A percentile compares a stretch with the other conserved stretches of the same genome.
Evolutionary conservation across 192 early-diverging fungal genomes (phyloP).

Genomic region (Coemansia sp.): DNA sequence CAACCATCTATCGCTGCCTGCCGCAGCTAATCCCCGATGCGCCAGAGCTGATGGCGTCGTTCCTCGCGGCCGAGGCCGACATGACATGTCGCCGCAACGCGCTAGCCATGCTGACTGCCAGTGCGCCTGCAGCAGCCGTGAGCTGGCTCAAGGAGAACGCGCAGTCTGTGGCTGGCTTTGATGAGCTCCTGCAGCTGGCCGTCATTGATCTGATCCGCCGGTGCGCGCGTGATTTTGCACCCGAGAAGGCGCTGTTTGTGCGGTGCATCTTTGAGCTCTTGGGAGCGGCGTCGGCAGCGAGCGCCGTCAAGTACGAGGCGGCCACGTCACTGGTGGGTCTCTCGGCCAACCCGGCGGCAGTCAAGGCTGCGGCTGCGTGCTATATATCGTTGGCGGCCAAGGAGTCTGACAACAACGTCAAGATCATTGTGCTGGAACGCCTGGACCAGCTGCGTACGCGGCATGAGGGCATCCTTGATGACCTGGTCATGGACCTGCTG

Average conservation of each 20-base stretch:
- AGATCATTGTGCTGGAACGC: constrained; percentile 91
- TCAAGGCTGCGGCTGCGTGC: constrained; percentile 88
- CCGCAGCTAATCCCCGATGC: constrained; percentile 95
- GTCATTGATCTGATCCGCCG: constrained; percentile 95
- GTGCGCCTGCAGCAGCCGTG: constrained; percentile 72
- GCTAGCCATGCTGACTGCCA: constrained; percentile 87
- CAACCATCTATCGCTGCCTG: constrained; percentile 82
- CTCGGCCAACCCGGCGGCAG: constrained; percentile 81
- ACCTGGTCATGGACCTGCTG: constrained; percentile 95
- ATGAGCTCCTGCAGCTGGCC: constrained; percentile 90
- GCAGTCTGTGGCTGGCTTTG: constrained; percentile 71
- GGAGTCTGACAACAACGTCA: constrained; percentile 97
- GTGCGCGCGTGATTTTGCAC: constrained; percentile 72
- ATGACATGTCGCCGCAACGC: constrained; percentile 90
- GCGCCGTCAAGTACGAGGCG: constrained; percentile 96
- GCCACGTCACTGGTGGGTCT: constrained; percentile 87
- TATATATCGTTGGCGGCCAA: constrained; percentile 90
- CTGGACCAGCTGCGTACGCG: constrained; percentile 82
- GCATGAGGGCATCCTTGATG: constrained; percentile 85
- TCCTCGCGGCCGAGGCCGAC: constrained; percentile 79
- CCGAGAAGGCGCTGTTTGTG: constrained; percentile 93
- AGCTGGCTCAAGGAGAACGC: constrained; percentile 78
- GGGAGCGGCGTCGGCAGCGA: constrained; percentile 67
- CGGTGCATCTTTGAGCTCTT: constrained; percentile 86
- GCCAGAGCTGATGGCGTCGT: constrained; percentile 77